phyloP scores from a whole-genome alignment of 2,329 filamentous ascomycete species.

The Colletotrichum tanaceti region DNA sequence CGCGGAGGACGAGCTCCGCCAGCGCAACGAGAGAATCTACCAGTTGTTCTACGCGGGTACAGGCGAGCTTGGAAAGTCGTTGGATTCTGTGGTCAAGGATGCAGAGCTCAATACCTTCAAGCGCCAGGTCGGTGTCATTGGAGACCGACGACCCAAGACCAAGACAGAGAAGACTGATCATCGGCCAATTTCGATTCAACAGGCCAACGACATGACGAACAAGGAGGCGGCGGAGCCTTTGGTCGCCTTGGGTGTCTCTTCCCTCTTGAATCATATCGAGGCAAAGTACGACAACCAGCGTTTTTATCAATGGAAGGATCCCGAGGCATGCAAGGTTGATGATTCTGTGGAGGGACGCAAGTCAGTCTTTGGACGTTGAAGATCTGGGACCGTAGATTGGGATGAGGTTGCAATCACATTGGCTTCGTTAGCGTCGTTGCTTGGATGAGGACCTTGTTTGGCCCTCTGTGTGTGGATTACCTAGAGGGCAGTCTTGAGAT shows the following conservation, averaged over 20 bases:
- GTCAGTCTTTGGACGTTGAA: conserved; percentile 31
- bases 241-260: conserved; percentile 55
- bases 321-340: conserved; percentile 22
- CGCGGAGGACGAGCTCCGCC: conserved; percentile 43
- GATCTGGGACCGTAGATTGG: not conserved
- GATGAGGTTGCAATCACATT: conserved; percentile 16
- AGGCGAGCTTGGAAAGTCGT: conserved; percentile 50
- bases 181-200: conserved; percentile 49
- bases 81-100: conserved; percentile 48
- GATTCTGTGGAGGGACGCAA: conserved; percentile 21
- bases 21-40: conserved; percentile 48
- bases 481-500: conserved; percentile 25
- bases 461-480: conserved; percentile 27
- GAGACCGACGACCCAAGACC: conserved; percentile 50
- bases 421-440: conserved; percentile 30
- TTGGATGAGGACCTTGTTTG: conserved; percentile 41
- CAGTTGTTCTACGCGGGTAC: conserved; percentile 55
- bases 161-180: conserved; percentile 45
- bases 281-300: conserved; percentile 8
- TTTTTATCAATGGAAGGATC: conserved; percentile 28
- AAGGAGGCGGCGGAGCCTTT: conserved; percentile 56
- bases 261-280: conserved; percentile 43
- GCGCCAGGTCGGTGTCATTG: conserved; percentile 52
- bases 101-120: conserved; percentile 46
- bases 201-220: conserved; percentile 53